A percentile compares a stretch with the other conserved stretches of the same genome.
Evolutionary conservation across 169 alveolate species (phyloP).

Genomic region (Neospora caninum): DNA sequence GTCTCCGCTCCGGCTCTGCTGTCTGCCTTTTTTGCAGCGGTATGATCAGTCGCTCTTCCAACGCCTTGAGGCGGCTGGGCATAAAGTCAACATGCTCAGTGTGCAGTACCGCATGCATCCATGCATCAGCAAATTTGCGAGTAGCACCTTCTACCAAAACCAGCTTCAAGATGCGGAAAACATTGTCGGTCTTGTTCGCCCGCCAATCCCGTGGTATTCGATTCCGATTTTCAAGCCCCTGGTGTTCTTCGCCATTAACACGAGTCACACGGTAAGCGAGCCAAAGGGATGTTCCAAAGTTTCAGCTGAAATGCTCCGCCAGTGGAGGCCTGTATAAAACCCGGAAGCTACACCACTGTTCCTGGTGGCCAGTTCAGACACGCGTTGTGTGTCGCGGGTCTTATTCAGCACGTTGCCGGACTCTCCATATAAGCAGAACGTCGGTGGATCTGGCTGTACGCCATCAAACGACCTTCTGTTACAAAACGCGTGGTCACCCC

Average conservation of each 20-base stretch:
- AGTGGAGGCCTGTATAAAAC: too few relatives aligned
- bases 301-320: too few relatives aligned
- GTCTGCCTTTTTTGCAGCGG: constrained; percentile 57
- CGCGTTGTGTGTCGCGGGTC: too few relatives aligned
- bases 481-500: too few relatives aligned
- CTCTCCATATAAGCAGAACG: too few relatives aligned
- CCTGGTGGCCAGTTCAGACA: too few relatives aligned
- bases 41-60: constrained; percentile 92
- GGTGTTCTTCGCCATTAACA: constrained; percentile 87
- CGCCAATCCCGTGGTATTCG: constrained; percentile 84
- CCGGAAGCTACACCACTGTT: too few relatives aligned
- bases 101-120: constrained; percentile 98
- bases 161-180: constrained; percentile 69
- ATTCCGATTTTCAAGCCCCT: constrained; percentile 88
- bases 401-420: too few relatives aligned
- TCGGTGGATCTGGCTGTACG: too few relatives aligned
- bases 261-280: constrained; percentile 76
- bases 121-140: constrained; percentile 93
- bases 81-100: constrained; percentile 85
- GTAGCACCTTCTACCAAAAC: constrained; percentile 81
- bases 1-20: not conserved
- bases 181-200: constrained; percentile 70
- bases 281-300: too few relatives aligned
- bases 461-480: too few relatives aligned
- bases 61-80: constrained; percentile 87